These are phyloP conservation scores for Pythium rhizo-oryzae DNA, from an alignment of 352 stramenopile genomes.

Conservation along the genomic window DNA sequence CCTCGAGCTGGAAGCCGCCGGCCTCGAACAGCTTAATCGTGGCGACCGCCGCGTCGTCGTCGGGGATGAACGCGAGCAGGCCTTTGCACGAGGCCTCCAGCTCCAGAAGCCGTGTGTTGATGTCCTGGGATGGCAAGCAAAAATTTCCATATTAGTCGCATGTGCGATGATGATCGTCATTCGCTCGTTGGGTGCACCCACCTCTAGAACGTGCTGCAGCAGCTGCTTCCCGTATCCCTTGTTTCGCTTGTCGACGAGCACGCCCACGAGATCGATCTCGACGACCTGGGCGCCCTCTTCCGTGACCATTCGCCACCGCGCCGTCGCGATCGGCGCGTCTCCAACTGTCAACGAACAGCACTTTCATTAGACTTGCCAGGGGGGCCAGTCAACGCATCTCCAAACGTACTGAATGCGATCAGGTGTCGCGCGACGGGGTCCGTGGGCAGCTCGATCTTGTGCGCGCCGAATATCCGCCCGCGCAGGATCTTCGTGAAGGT, in stretches of 20 bases:
- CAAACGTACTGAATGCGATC: constrained; percentile 60
- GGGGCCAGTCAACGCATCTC: too few species aligned
- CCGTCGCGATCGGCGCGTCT: constrained; percentile 64
- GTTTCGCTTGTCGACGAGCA: constrained; percentile 54
- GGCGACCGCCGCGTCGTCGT: constrained; percentile 34
- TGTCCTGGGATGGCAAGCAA: constrained; percentile 37
- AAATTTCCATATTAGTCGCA: neutral
- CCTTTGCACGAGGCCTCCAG: constrained; percentile 35
- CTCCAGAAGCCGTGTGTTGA: constrained; percentile 43
- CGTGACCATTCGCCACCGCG: constrained; percentile 48
- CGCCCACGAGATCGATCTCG: constrained; percentile 62
- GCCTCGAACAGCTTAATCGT: constrained; percentile 57
- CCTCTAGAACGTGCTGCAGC: constrained; percentile 54
- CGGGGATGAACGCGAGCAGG: constrained; percentile 46
- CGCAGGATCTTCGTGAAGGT: constrained; percentile 60
- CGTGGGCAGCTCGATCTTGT: constrained; percentile 31
- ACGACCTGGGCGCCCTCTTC: constrained; percentile 47
- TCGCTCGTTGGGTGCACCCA: constrained; percentile 12
- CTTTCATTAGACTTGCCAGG: neutral
- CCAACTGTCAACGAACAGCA: constrained; percentile 41
- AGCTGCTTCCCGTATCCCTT: constrained; percentile 57
- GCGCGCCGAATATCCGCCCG: constrained; percentile 40
- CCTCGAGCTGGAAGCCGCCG: constrained; percentile 48
- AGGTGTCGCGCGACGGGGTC: constrained; percentile 54
- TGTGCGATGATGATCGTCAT: neutral